These are phyloP conservation scores for Malus fusca DNA, from an alignment of 306 rosid species.

Conservation along the genomic window DNA sequence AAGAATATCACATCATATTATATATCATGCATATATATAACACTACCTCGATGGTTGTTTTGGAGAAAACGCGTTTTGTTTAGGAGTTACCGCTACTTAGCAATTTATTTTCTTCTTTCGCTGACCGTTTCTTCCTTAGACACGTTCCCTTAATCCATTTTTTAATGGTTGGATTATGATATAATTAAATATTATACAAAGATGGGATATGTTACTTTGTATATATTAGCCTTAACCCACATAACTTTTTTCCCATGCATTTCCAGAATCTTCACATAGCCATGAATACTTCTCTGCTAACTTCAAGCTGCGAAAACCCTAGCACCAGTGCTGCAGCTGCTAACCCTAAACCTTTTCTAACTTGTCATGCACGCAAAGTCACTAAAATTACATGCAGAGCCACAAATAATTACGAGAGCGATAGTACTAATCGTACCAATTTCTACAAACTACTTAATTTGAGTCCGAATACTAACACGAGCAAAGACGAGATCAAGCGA, in stretches of 20 bases:
- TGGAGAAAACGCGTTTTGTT: neutral
- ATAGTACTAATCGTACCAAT: neutral
- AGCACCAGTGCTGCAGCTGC: neutral
- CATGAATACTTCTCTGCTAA: neutral
- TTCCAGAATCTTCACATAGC: neutral
- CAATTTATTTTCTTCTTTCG: neutral
- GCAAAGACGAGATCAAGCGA: slow-evolving; percentile 45
- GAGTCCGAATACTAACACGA: slow-evolving; percentile 27
- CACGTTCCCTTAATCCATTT: neutral
- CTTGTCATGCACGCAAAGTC: neutral
- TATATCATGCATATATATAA: no score
- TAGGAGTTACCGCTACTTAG: neutral
- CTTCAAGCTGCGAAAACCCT: neutral
- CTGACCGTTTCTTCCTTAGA: neutral
- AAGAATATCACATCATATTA: no score
- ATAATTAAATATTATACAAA: no score
- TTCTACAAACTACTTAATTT: slow-evolving; percentile 41
- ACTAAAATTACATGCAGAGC: slow-evolving; percentile 19
- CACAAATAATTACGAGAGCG: neutral
- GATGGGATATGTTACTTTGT: neutral
- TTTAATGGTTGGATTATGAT: neutral
- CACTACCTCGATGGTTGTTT: neutral
- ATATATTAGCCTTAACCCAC: neutral
- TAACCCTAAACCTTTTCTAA: neutral
- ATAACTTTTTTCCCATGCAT: neutral